Evolutionary conservation across 2,329 filamentous ascomycete genomes (phyloP).

Genomic region (Alternaria panax): DNA sequence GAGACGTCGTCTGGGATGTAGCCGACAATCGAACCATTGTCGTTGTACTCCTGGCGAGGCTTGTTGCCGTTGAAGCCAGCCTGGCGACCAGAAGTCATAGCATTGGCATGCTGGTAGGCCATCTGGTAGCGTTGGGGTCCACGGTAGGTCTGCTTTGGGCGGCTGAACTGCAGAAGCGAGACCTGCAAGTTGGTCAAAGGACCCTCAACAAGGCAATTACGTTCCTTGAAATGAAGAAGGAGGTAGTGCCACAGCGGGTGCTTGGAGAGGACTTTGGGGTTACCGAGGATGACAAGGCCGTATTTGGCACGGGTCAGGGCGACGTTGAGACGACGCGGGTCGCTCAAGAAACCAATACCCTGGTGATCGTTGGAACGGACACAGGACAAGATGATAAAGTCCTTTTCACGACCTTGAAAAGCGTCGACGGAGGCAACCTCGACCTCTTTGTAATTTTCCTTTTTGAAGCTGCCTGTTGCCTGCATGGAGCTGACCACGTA

Average conservation of each 20-base stretch:
- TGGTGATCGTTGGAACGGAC: constrained; percentile 99
- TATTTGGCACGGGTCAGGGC: constrained; percentile 97
- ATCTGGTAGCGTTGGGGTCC: constrained; percentile 86
- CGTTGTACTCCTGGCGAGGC: constrained; percentile 65
- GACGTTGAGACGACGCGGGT: constrained; percentile 95
- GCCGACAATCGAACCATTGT: constrained; percentile 87
- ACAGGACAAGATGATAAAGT: constrained; percentile 97
- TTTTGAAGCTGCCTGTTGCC: constrained; percentile 94
- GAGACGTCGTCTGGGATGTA: constrained; percentile 98
- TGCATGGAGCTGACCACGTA: constrained; percentile 99
- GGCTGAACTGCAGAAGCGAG: constrained; percentile 91
- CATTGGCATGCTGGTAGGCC: constrained; percentile 73
- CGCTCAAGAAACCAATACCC: constrained; percentile 97
- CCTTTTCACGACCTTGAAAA: constrained; percentile 98
- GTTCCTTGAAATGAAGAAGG: constrained; percentile 94
- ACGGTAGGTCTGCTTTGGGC: constrained; percentile 90
- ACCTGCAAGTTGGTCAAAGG: constrained; percentile 95
- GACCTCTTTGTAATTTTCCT: constrained; percentile 98
- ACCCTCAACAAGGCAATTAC: constrained; percentile 93
- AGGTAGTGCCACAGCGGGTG: constrained; percentile 98
- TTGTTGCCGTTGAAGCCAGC: constrained; percentile 57
- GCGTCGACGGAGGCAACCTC: constrained; percentile 98
- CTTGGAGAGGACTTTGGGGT: constrained; percentile 96
- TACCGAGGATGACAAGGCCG: constrained; percentile 93
- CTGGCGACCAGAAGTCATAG: constrained; percentile 60